phyloP scores from a whole-genome alignment of 179 eudicot species.

The Dionaea muscipula region DNA sequence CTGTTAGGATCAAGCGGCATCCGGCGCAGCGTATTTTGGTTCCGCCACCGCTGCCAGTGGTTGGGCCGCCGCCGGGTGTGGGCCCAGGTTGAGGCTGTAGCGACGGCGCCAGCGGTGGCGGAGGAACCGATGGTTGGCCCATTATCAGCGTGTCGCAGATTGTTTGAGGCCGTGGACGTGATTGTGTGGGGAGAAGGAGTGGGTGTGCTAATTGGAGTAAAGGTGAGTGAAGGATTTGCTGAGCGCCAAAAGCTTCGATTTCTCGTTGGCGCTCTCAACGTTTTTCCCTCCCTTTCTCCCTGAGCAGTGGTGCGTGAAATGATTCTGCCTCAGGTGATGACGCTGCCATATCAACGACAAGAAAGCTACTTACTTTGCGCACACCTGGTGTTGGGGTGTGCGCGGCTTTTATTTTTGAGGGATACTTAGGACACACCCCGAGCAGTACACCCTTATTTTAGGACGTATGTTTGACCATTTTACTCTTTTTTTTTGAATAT shows the following conservation, averaged over 20 bases:
- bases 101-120: constrained; percentile 2
- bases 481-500: too few species aligned
- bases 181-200: neutral
- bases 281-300: neutral
- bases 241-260: neutral
- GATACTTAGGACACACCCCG: too few species aligned
- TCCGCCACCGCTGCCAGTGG: constrained; percentile 11
- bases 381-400: too few species aligned
- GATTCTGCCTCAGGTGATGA: too few species aligned
- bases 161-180: neutral
- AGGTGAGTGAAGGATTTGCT: neutral
- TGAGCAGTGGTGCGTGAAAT: too few species aligned
- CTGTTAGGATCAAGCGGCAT: constrained; percentile 54
- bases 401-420: too few species aligned
- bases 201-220: neutral
- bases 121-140: constrained; percentile 17
- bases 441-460: too few species aligned
- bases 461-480: too few species aligned
- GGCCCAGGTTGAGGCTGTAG: constrained; percentile 3
- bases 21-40: constrained; percentile 76
- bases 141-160: neutral
- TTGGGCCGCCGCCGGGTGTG: constrained; percentile 2
- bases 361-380: too few species aligned
- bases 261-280: neutral
- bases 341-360: too few species aligned